These are phyloP conservation scores for Rhizophora mangle DNA, from an alignment of 345 rosid genomes.

Conservation along the genomic window DNA sequence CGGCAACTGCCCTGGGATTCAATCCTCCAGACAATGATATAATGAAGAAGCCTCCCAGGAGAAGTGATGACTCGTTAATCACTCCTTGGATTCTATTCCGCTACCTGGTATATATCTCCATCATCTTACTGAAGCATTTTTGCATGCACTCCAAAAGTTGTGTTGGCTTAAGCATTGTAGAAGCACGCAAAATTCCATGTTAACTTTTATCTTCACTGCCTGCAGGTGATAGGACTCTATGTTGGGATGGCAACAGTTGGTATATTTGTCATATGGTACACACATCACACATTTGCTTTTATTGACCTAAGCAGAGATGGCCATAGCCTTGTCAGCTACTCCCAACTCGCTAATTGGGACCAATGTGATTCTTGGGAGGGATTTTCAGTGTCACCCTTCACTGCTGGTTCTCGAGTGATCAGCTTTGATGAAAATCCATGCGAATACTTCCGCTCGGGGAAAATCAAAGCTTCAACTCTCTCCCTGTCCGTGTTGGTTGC, in stretches of 20 bases:
- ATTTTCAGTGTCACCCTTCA: constrained; percentile 65
- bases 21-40: constrained; percentile 92
- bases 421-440: constrained; percentile 63
- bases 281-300: constrained; percentile 62
- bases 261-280: constrained; percentile 89
- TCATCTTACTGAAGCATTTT: too few species aligned
- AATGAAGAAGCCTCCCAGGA: constrained; percentile 92
- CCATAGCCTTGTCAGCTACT: constrained; percentile 76
- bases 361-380: constrained; percentile 71
- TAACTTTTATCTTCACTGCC: constrained; percentile 3
- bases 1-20: constrained; percentile 97
- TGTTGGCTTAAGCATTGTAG: neutral
- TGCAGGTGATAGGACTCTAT: constrained; percentile 91
- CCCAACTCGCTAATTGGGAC: constrained; percentile 83
- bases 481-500: constrained; percentile 90
- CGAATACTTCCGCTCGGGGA: constrained; percentile 76
- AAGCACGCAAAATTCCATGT: neutral
- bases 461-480: constrained; percentile 84
- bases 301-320: constrained; percentile 93
- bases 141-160: too few species aligned
- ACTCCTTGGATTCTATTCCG: constrained; percentile 95
- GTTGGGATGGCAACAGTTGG: constrained; percentile 96
- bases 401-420: constrained; percentile 67
- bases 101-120: constrained; percentile 65
- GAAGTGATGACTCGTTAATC: constrained; percentile 88